Evolutionary conservation across 768 basidiomycete species (phyloP), one percentile per base, ranked within the genome.

Genomic region (Termitomyces sp.): DNA sequence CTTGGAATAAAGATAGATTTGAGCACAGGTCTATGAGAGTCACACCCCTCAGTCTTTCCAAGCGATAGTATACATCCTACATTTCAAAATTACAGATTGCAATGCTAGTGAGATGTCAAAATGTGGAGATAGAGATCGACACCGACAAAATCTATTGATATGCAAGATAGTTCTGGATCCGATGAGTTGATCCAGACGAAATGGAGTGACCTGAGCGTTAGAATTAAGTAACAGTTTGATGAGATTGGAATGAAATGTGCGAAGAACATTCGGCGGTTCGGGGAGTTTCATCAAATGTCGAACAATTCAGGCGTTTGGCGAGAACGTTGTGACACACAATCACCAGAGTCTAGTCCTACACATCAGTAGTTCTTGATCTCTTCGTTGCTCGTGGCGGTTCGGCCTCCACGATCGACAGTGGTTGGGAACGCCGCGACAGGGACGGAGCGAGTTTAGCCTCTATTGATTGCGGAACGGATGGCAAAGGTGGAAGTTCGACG

Each of bases 71-170:
- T 18, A 46, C 27, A 46, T n/a, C 45, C 27, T 30, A 57, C 26
- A 14, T 32, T 48, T 18, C n/a, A n/a, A 32, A 34, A 32, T 39
- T 43, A 76, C 57, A 70, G 69, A 48, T 44, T 68, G 56, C 33
- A 33, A 45, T 18, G 42, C 22, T 22, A 14, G 34, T 55, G 16
- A 43, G 26, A 32, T 42, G n/a, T 22, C 30, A 10, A 43, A n/a
- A 14, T 13, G n/a, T 27, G 53, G 44, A n/a, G n/a, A 53, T 53
- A 26, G 27, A 47, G 30, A 22, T 39, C 33, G 24, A 36, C 36
- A 32, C 22, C 20, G 34, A 6, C 18, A 18, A 46, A 30, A 46
- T 46, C 45, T 46, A 46, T 46, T 18, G 27, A 46, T n/a, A 46
- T 46, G 9, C 4, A 27, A 46, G 7, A 27, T 3, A 27, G 27